Evolutionary conservation across 1,284 basidiomycete genomes (phyloP), one percentile per base, ranked within the genome.

Genomic region (Cryptococcus jaspeensis): DNA sequence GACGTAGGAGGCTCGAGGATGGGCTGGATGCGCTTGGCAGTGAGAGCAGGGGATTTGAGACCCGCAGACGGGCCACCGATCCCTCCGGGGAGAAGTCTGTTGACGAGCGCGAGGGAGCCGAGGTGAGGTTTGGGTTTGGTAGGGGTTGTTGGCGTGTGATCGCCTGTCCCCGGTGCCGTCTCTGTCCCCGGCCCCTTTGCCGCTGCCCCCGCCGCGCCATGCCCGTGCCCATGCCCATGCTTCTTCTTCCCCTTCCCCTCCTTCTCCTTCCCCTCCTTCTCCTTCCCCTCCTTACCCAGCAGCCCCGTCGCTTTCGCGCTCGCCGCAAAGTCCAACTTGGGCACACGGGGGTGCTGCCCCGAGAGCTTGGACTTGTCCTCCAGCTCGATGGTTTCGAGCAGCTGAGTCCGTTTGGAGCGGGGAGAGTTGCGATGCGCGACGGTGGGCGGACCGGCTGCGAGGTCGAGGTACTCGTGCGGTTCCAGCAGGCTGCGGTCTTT

Each of bases 391-490:
- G 72, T 63, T 47, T 80, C 79, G 3, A 80, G 72, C 36, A 74
- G 55, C 2, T 73, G 69, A 28, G 64, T 69, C 50, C 71, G 70
- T 60, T 79, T 79, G 35, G 75, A 77, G 38, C 73, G 70, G 15
- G 73, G 69, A 4, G 74, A 70, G 7, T 69, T 69, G 3, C 78
- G 67, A 43, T 74, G 71, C 0, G 73, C 66, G 22, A 76, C 69
- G 4, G 78, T 65, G 0, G 80, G 80, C 7, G 77, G 77, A 1
- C 80, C 80, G 25, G 72, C 60, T 2, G 80, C 79, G 3, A 81
- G 66, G 55, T 81, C 80, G 35, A 81, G 75, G 54, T 78, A 77
- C 55, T 80, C 80, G 56, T 77, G 74, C 15, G 71, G 67, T 44
- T 74, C 70, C 23, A 81, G 71, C 9, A 81, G 62, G 9, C 61